Conservation (phyloP, 768 basidiomycete species). For the Lenzites betulinus region DNA sequence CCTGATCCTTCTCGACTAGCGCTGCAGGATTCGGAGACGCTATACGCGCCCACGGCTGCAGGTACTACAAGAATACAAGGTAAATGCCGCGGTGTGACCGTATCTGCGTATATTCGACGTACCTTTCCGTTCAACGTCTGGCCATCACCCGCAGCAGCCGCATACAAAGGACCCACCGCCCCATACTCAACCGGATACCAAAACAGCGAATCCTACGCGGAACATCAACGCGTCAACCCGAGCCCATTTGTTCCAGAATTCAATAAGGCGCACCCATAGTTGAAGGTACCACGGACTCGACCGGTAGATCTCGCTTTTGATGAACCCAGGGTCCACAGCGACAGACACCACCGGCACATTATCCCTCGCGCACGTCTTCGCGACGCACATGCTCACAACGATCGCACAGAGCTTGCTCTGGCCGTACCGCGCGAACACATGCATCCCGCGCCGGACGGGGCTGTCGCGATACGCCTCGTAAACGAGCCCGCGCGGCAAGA, state of each 20-base stretch:
- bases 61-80: conserved; percentile 19
- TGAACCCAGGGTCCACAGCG: conserved; percentile 48
- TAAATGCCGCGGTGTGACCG: neutral
- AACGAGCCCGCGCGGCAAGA: conserved; percentile 33
- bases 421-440: conserved; percentile 18
- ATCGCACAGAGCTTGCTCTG: conserved; percentile 48
- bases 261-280: conserved; percentile 35
- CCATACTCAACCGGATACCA: conserved; percentile 36
- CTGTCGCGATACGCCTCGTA: conserved; percentile 40
- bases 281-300: conserved; percentile 33
- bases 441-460: conserved; percentile 19
- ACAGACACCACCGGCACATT: conserved; percentile 48
- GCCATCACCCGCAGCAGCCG: conserved; percentile 42
- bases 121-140: conserved; percentile 45
- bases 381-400: conserved; percentile 46
- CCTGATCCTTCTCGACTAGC: conserved; percentile 24
- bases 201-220: conserved; percentile 19
- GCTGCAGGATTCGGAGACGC: conserved; percentile 18
- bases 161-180: conserved; percentile 47
- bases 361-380: conserved; percentile 41
- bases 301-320: conserved; percentile 28
- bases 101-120: neutral
- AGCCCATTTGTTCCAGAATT: neutral
- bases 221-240: neutral
- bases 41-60: conserved; percentile 33